These are phyloP conservation scores for Carex arenaria DNA, from an alignment of 202 grass and related monocot species.

Conservation along the genomic window DNA sequence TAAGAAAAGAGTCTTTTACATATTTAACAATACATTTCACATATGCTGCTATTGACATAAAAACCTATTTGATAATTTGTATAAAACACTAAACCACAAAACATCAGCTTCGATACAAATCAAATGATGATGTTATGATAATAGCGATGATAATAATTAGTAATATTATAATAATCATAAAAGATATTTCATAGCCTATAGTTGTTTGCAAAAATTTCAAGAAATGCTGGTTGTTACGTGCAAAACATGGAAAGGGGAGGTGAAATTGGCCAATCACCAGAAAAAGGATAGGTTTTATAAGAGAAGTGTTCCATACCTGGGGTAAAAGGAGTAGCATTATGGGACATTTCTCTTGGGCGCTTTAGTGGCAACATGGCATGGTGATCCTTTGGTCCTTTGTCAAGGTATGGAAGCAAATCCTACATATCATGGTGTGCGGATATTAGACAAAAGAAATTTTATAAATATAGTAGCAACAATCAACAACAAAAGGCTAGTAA, in stretches of 20 bases:
- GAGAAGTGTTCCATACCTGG: conserved; percentile 34
- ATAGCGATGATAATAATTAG: background rate
- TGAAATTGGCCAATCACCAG: background rate
- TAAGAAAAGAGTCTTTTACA: background rate
- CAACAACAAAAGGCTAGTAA: background rate
- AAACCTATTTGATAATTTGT: background rate
- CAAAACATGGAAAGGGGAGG: background rate
- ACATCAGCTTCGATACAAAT: background rate
- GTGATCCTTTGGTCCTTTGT: conserved; percentile 89
- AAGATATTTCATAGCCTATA: background rate
- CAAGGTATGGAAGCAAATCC: conserved; percentile 89
- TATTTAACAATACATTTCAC: background rate
- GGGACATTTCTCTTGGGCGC: conserved; percentile 73
- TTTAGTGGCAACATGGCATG: conserved; percentile 81
- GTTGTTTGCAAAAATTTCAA: background rate
- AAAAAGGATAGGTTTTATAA: background rate
- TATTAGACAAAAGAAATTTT: background rate
- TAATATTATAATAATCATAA: background rate
- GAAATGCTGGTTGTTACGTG: background rate
- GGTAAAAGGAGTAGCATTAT: conserved; percentile 34
- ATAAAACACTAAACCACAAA: background rate
- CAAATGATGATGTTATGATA: too few species aligned
- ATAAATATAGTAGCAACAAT: background rate
- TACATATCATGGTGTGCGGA: conserved; percentile 15
- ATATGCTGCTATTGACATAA: background rate